Conservation (phyloP, 2,329 filamentous ascomycete species). For the Pestalotiopsis sp. region DNA sequence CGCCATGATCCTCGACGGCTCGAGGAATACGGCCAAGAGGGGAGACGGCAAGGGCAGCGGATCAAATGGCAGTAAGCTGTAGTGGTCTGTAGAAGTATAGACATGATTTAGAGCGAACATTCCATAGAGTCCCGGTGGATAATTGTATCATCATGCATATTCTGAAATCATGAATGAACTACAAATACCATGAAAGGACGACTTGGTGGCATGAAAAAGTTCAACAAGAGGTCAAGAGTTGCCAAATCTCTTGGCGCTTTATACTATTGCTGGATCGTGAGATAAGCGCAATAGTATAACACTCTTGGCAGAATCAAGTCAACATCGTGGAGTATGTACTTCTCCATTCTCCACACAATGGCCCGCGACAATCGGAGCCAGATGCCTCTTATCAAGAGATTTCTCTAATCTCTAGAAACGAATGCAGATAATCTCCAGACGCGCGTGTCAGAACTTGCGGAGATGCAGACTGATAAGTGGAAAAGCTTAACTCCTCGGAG, state of each 20-base stretch:
- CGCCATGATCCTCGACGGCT: constrained; percentile 28
- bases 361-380: neutral
- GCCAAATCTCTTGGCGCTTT: neutral
- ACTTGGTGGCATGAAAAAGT: neutral
- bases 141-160: neutral
- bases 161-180: neutral
- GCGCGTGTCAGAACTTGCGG: neutral
- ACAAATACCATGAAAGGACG: neutral
- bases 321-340: neutral
- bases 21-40: constrained; percentile 23
- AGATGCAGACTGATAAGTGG: neutral
- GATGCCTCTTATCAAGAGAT: neutral
- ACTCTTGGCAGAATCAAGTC: neutral
- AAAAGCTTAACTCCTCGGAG: neutral
- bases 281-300: neutral
- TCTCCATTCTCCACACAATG: neutral
- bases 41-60: neutral
- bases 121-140: neutral
- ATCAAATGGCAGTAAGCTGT: neutral
- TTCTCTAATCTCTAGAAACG: neutral
- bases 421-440: neutral
- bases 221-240: neutral
- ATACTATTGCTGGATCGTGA: neutral
- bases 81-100: neutral
- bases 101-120: neutral